Conservation (phyloP, 2,329 filamentous ascomycete genomes). For the Nothomitra cinnamomea region DNA sequence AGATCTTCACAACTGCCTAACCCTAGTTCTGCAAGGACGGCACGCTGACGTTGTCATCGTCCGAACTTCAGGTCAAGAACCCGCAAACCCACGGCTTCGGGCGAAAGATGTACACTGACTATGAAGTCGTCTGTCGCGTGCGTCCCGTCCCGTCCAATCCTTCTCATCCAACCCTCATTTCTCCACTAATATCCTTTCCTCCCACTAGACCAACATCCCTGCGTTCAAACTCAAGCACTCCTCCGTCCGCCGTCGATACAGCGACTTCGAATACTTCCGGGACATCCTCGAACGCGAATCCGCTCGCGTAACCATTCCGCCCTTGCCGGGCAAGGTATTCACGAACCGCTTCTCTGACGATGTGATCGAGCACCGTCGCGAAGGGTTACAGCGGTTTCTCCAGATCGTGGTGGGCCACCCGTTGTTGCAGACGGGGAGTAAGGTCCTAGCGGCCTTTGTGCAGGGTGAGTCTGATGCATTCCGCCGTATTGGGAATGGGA, state of each 20-base stretch:
- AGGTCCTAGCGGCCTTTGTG: slow-evolving; percentile 90
- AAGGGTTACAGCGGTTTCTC: slow-evolving; percentile 85
- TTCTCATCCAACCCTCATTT: background rate
- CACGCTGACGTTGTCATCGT: background rate
- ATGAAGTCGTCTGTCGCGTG: slow-evolving; percentile 78
- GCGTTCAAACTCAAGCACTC: slow-evolving; percentile 91
- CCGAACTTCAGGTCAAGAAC: slow-evolving; percentile 55
- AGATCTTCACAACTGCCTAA: background rate
- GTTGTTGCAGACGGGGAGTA: slow-evolving; percentile 89
- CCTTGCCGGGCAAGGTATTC: slow-evolving; percentile 91
- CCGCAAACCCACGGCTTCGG: slow-evolving; percentile 90
- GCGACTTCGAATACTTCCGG: slow-evolving; percentile 96
- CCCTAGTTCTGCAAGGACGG: background rate
- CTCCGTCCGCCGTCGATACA: slow-evolving; percentile 82
- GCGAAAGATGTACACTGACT: slow-evolving; percentile 94
- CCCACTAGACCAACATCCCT: slow-evolving; percentile 69
- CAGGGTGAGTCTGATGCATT: slow-evolving; percentile 46
- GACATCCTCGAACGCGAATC: slow-evolving; percentile 94
- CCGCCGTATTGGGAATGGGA: background rate
- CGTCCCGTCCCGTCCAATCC: background rate
- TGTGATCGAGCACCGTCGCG: slow-evolving; percentile 85
- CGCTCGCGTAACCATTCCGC: slow-evolving; percentile 86
- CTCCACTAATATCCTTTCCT: background rate
- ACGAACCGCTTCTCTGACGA: slow-evolving; percentile 97
- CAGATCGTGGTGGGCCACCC: slow-evolving; percentile 97